phyloP scores from a whole-genome alignment of 2,329 filamentous ascomycete genomes.

The Hortaea sp. region DNA sequence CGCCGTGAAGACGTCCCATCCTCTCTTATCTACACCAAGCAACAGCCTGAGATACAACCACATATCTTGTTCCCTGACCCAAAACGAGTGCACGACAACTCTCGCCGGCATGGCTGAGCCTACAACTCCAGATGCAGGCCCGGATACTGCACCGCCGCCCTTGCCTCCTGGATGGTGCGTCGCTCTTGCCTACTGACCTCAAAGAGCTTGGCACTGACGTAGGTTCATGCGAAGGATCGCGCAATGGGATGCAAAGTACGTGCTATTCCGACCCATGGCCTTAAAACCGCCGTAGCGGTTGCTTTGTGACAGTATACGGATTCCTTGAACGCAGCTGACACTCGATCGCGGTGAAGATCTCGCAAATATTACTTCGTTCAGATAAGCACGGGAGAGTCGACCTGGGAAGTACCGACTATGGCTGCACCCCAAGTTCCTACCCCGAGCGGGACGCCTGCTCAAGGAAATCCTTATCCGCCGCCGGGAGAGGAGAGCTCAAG shows the following conservation, averaged over 20 bases:
- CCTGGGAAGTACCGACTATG: slow-evolving; percentile 30
- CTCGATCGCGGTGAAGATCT: slow-evolving; percentile 17
- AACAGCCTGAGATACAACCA: no score
- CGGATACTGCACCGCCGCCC: slow-evolving; percentile 27
- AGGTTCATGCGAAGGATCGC: slow-evolving; percentile 26
- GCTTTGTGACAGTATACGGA: no score
- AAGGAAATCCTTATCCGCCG: slow-evolving; percentile 24
- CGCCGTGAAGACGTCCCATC: no score
- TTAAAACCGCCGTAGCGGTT: no score
- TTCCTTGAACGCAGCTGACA: no score
- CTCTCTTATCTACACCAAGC: no score
- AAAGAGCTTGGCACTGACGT: slow-evolving; percentile 22
- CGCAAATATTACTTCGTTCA: slow-evolving; percentile 34
- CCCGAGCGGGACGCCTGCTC: slow-evolving; percentile 27
- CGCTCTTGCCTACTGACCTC: slow-evolving; percentile 3
- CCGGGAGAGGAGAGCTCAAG: slow-evolving; percentile 17
- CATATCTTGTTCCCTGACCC: no score
- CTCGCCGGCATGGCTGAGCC: slow-evolving; percentile 17
- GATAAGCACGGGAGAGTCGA: slow-evolving; percentile 32
- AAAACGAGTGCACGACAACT: no score
- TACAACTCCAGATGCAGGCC: slow-evolving; percentile 28
- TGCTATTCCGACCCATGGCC: no score
- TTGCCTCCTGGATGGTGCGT: slow-evolving; percentile 31
- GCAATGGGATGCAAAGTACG: slow-evolving; percentile 31
- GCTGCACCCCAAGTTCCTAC: slow-evolving; percentile 30